Evolutionary conservation across 1,284 basidiomycete species (phyloP).

Genomic region (Bondarzewia mesenterica): DNA sequence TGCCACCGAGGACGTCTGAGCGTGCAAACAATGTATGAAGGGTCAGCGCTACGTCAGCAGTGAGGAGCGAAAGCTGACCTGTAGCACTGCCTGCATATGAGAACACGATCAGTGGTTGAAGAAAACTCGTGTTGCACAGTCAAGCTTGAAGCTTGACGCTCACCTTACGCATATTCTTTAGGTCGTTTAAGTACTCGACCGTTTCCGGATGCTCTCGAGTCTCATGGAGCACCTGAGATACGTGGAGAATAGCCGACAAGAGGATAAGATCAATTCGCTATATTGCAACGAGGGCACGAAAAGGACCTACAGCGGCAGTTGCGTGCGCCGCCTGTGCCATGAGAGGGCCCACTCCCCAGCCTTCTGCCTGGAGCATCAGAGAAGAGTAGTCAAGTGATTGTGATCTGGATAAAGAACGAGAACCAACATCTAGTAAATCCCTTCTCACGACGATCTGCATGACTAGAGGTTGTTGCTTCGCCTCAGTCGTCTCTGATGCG

Average conservation of each 20-base stretch:
- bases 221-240: constrained; percentile 29
- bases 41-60: background rate
- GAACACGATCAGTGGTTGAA: no score
- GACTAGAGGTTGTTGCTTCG: constrained; percentile 20
- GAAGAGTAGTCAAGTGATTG: constrained; percentile 3
- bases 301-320: constrained; percentile 31
- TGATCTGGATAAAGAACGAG: background rate
- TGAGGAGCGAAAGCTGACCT: constrained; percentile 27
- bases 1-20: constrained; percentile 27
- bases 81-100: constrained; percentile 28
- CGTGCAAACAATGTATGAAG: background rate
- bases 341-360: constrained; percentile 46
- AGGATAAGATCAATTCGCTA: background rate
- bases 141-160: background rate
- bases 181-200: constrained; percentile 29
- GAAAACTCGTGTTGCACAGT: background rate
- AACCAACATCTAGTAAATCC: constrained; percentile 34
- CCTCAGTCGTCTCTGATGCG: background rate
- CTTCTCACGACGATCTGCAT: constrained; percentile 40
- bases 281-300: background rate
- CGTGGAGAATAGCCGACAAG: background rate
- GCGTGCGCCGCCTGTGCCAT: constrained; percentile 51
- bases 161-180: constrained; percentile 34
- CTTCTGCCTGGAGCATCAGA: constrained; percentile 25
- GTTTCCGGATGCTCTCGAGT: constrained; percentile 32